phyloP scores from a whole-genome alignment of 2,329 filamentous ascomycete species.

The Exophiala sp. region DNA sequence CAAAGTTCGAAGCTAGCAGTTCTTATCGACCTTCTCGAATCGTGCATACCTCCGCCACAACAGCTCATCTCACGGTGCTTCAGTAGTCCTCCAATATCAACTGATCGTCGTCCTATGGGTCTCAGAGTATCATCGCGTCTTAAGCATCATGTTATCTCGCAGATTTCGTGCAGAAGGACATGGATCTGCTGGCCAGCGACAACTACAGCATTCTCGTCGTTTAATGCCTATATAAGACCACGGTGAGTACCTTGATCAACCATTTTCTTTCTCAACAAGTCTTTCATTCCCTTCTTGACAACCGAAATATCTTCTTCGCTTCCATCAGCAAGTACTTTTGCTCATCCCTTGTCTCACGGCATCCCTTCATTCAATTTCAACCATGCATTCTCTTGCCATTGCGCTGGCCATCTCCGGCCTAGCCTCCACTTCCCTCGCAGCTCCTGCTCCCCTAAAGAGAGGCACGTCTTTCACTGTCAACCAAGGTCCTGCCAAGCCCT shows the following conservation, averaged over 20 bases:
- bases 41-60: conserved; percentile 12
- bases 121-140: conserved; percentile 9
- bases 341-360: conserved; percentile 10
- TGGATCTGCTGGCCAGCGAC: conserved; percentile 4
- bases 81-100: conserved; percentile 19
- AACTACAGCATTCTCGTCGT: background rate
- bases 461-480: conserved; percentile 23
- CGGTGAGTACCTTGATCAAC: conserved; percentile 1
- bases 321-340: conserved; percentile 6
- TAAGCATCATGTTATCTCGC: background rate
- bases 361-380: conserved; percentile 4
- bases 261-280: conserved; percentile 6
- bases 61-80: conserved; percentile 4
- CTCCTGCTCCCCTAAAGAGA: conserved; percentile 19
- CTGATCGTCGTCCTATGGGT: conserved; percentile 13
- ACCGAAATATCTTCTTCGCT: background rate
- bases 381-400: conserved; percentile 23
- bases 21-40: conserved; percentile 16
- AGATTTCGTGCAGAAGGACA: background rate
- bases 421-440: conserved; percentile 15
- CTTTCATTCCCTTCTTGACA: conserved; percentile 13
- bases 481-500: conserved; percentile 22
- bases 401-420: conserved; percentile 21
- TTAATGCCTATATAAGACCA: conserved; percentile 17
- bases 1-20: background rate